Evolutionary conservation across 768 basidiomycete species (phyloP), one percentile per base, ranked within the genome.

Genomic region (Leccinellum rugosiceps): DNA sequence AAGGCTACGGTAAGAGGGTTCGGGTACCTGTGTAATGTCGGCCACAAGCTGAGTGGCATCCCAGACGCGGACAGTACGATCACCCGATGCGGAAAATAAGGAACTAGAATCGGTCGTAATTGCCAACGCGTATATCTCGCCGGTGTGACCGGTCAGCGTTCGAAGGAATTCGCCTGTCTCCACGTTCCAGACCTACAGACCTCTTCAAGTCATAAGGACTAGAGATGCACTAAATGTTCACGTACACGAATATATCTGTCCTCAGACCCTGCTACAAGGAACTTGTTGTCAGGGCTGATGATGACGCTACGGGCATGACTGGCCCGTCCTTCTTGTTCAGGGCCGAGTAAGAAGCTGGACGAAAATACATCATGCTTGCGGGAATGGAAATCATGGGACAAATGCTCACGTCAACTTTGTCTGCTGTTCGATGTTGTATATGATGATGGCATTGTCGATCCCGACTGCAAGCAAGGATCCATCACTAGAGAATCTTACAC

Each of bases 11-110:
- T 52, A 62, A 32, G 49, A 32, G 6, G 57, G 57, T 58, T 72
- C 64, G n/a, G 61, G 38, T 28, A 55, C 41, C 44, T 59, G 68
- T 9, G 63, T 47, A 43, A 55, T 47, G 38, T 68, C 59, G 10
- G 60, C 53, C 25, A 56, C 55, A 60, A 72, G 56, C 45, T 65
- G 68, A 46, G 65, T 61, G 9, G 63, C 65, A 60, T 69, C 65
- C 75, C 75, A 77, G 38, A 74, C 59, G 25, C 73, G 68, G 32
- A 77, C 60, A 2, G 74, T 72, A 11, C 56, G 58, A 59, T 78
- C 77, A 19, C 67, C 69, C 32, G 75, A 76, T 58, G 71, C 71
- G 44, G 77, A 76, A 45, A 72, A 63, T 43, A 78, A 50, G 25
- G 56, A 60, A 50, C 59, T 63, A 25, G 74, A 77, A 64, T 75